Evolutionary conservation across 106 monocot species (phyloP), one percentile per base, ranked within the genome.

Genomic region (Dendrobium catenatum): DNA sequence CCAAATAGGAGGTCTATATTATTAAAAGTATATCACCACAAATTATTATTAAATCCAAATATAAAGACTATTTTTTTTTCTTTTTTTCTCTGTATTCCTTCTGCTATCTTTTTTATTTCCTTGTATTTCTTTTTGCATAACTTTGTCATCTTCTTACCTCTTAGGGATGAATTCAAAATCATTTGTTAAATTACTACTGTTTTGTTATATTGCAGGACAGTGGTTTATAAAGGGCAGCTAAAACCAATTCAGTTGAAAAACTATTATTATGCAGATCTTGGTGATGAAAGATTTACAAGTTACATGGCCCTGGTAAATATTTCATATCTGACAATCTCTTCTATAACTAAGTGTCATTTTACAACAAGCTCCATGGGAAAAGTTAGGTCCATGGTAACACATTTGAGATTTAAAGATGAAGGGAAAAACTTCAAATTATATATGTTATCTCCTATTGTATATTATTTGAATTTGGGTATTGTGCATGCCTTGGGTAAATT

Each of bases 251-350:
- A 99, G 58, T 70, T 99, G 80, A 89, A 93, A 86, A 79, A 80
- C 24, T 98, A 98, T 77, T 98, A 94, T 79, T 91, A 88, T 89
- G 97, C 94, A 74, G 97, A 98, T 81, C 91, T 98, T 83, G 97
- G 92, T 68, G 87, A 89, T 91, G 91, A 98, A 89, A 94, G 81
- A 77, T 98, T 98, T 82, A 89, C 86, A 76, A 98, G 97, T 84
- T 98, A 98, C 88, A 98, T 98, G 97, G 97, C 97, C 79, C 84
- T 98, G 94, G 97, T 99, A 93, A 93, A 84, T 89, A 82, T 84
- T 51, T 73, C 81, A 82, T 43, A 83, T 75, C 85, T 88, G 43
- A 70, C 55, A 84, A 81, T 79, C 84, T 81, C 87, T 51, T 85
- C 78, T 78, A 79, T 86, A 73, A 85, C 81, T 72, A 56, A 80